A percentile compares a stretch with the other conserved stretches of the same genome.
These are phyloP conservation scores for Tetradesmus lagerheimii DNA, from an alignment of 139 green algal species.

Conservation along the genomic window DNA sequence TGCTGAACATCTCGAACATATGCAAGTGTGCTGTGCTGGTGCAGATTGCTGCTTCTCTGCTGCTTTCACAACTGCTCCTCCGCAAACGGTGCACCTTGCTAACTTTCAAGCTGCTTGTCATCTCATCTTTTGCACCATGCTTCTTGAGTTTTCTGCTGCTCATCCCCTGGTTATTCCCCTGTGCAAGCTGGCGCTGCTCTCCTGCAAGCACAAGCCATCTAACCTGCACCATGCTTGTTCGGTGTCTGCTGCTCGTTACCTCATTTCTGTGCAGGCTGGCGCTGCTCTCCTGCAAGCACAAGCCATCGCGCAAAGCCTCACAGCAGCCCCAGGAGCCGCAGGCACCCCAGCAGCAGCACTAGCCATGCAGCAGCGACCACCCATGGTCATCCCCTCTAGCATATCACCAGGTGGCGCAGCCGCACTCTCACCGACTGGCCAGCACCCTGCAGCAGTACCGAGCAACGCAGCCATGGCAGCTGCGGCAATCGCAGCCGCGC, in stretches of 20 bases:
- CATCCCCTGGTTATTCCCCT: no score
- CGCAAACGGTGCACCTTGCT: no score
- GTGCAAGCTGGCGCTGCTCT: no score
- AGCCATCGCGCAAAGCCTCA: background rate
- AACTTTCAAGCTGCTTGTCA: no score
- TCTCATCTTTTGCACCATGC: no score
- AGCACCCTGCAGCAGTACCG: background rate
- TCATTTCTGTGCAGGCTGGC: background rate
- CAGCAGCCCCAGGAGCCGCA: background rate
- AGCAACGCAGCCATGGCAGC: conserved; percentile 21
- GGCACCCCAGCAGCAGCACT: background rate
- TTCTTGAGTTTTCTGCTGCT: no score
- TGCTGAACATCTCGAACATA: no score
- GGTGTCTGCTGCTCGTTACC: background rate
- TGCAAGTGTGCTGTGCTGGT: no score
- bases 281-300: background rate
- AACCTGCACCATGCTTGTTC: no score
- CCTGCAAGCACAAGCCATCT: no score
- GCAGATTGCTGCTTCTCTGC: no score
- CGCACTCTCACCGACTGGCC: background rate
- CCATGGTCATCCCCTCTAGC: background rate
- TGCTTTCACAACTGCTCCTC: no score
- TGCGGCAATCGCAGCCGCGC: background rate
- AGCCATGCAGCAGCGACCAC: background rate
- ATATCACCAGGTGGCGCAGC: background rate